These are phyloP conservation scores for Colletotrichum sp. DNA, from an alignment of 2,329 filamentous ascomycete species.

Conservation along the genomic window DNA sequence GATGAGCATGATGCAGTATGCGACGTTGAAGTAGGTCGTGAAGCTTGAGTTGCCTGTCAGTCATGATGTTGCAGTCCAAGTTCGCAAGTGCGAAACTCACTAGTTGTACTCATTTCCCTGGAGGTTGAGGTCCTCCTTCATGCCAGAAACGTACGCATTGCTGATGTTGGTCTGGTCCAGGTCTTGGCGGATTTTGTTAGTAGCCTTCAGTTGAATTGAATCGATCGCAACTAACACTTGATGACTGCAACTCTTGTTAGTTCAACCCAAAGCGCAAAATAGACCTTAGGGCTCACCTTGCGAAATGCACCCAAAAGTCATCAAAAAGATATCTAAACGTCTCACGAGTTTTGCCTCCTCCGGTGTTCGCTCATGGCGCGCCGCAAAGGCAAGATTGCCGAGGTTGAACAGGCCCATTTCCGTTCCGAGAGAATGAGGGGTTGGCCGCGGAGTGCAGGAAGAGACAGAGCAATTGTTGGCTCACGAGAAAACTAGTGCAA, in stretches of 20 bases:
- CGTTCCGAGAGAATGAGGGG: not conserved
- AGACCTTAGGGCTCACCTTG: conserved; percentile 2
- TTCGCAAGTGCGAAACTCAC: not conserved
- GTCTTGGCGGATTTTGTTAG: not conserved
- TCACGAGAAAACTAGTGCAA: not conserved
- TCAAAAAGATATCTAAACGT: conserved; percentile 21
- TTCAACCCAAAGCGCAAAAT: not conserved
- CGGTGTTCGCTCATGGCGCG: conserved; percentile 15
- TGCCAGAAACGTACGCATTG: conserved; percentile 54
- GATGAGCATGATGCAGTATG: conserved; percentile 30
- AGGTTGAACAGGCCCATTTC: not conserved
- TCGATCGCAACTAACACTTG: conserved; percentile 13
- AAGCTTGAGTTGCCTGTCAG: conserved; percentile 3
- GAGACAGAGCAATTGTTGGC: not conserved
- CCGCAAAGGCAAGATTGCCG: conserved; percentile 16
- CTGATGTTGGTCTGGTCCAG: conserved; percentile 43
- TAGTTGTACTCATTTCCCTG: conserved; percentile 44
- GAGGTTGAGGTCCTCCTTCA: conserved; percentile 51
- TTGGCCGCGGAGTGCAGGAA: not conserved
- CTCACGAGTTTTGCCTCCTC: conserved; percentile 13
- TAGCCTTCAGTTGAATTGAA: conserved; percentile 15
- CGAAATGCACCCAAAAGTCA: conserved; percentile 25
- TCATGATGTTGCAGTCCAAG: not conserved
- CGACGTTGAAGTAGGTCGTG: conserved; percentile 26
- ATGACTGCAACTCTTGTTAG: conserved; percentile 18